A percentile compares a stretch with the other conserved stretches of the same genome.
Conservation (phyloP, 2,329 filamentous ascomycete species). For the Venturia carpophila region DNA sequence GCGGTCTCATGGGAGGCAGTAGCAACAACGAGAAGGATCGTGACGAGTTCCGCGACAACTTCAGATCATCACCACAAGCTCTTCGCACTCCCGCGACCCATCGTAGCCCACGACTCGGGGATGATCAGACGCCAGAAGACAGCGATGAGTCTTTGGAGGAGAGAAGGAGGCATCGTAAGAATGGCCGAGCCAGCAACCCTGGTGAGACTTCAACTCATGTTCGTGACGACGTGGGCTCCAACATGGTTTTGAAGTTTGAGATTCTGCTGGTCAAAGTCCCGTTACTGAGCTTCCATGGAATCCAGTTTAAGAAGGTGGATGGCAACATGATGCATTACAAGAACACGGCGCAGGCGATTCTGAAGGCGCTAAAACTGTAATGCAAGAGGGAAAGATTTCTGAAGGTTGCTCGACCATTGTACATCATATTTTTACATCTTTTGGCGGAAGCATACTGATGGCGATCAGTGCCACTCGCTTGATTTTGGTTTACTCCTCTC, state of each 20-base stretch:
- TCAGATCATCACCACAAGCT: slow-evolving; percentile 45
- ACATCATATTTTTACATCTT: slow-evolving; percentile 6
- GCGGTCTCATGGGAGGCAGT: slow-evolving; percentile 53
- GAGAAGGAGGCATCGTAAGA: neutral
- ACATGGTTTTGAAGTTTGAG: slow-evolving; percentile 81
- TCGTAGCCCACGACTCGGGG: slow-evolving; percentile 6
- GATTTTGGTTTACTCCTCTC: neutral
- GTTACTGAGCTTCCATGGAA: slow-evolving; percentile 81
- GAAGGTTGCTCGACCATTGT: slow-evolving; percentile 3
- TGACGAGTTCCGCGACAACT: slow-evolving; percentile 56
- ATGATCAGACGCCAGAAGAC: slow-evolving; percentile 1
- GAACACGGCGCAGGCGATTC: slow-evolving; percentile 93
- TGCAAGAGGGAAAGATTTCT: neutral
- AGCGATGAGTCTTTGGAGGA: slow-evolving; percentile 12
- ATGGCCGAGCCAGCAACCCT: slow-evolving; percentile 41
- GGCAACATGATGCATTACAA: slow-evolving; percentile 97
- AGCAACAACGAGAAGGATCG: slow-evolving; percentile 50
- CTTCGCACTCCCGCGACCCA: slow-evolving; percentile 40
- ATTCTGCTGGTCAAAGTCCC: slow-evolving; percentile 98
- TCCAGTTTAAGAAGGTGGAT: slow-evolving; percentile 95
- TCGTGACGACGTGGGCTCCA: slow-evolving; percentile 78
- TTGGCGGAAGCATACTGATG: slow-evolving; percentile 3
- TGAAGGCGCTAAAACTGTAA: slow-evolving; percentile 74
- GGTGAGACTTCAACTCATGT: slow-evolving; percentile 91
- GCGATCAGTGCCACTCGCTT: slow-evolving; percentile 11